Evolutionary conservation across 495 filamentous ascomycete species (phyloP), one percentile per base, ranked within the genome.

Genomic region (Penicillium roqueforti): DNA sequence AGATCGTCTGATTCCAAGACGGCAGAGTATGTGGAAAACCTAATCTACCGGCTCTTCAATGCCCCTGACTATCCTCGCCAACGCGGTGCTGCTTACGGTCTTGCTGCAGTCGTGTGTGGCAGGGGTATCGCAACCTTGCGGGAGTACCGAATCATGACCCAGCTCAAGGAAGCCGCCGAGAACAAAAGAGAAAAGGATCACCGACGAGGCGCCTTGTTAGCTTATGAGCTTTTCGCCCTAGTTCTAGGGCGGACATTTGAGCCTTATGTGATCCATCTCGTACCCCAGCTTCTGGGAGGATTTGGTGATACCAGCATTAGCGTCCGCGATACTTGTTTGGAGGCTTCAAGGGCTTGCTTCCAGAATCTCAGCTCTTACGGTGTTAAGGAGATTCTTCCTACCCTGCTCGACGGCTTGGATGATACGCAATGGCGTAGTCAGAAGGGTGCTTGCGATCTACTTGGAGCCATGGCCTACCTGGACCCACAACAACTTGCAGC

Each of bases 401-500:
- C 87, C 18, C 80, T 98, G 4, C 81, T 98, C 19, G 87, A 96
- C 57, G 95, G 93, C 42, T 83, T 98, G 11, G 91, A 96, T 51
- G 95, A 98, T 45, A 82, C 87, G 28, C 93, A 97, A 67, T 98
- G 93, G 93, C 85, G 93, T 60, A 96, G 89, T 73, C 97, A 98
- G 68, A 97, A 96, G 72, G 93, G 93, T 58, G 93, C 93, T 48
- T 97, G 93, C 60, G 93, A 98, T 62, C 81, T 95, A 9, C 81
- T 98, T 18, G 93, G 93, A 63, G 92, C 92, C 51, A 97, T 97
- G 92, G 95, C 93, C 9, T 97, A 98, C 66, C 80, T 98, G 16
- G 92, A 96, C 62, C 93, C 93, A 6, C 85, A 97, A 52, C 93
- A 97, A 64, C 79, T 98, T 14, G 91, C 93, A 1, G 80, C 87